A percentile compares a stretch with the other conserved stretches of the same genome.
phyloP scores from a whole-genome alignment of 495 filamentous ascomycete species.

The Penicillium diatomitis region DNA sequence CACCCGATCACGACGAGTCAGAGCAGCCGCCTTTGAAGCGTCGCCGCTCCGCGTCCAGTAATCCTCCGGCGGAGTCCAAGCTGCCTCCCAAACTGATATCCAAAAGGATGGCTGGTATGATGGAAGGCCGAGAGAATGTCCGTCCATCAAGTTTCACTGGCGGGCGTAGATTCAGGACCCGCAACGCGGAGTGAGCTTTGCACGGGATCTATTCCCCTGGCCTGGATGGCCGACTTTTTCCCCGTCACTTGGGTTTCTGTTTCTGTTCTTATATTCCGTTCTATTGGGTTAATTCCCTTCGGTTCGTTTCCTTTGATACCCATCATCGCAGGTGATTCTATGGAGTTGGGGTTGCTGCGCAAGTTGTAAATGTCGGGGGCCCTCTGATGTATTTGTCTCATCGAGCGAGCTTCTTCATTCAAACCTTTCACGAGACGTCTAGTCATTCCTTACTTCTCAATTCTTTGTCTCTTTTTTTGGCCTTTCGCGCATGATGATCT shows the following conservation, averaged over 20 bases:
- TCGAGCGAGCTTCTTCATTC: too few relatives aligned
- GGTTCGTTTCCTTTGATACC: conserved; percentile 9
- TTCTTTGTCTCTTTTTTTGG: too few relatives aligned
- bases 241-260: conserved; percentile 1
- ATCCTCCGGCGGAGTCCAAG: conserved; percentile 24
- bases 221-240: too few relatives aligned
- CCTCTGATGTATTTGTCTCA: too few relatives aligned
- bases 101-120: conserved; percentile 34
- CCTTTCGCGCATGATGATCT: too few relatives aligned
- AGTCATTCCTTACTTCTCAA: too few relatives aligned
- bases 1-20: conserved; percentile 27
- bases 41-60: conserved; percentile 35
- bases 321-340: background rate
- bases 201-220: background rate
- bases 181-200: conserved; percentile 15
- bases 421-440: too few relatives aligned
- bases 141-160: conserved; percentile 29
- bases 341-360: too few relatives aligned
- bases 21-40: conserved; percentile 44
- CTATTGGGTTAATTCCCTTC: too few relatives aligned
- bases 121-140: conserved; percentile 54
- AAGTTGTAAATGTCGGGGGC: too few relatives aligned
- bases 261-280: conserved; percentile 2
- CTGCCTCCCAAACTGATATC: conserved; percentile 35
- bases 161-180: conserved; percentile 20